These are phyloP conservation scores for Xylaria sp. DNA, from an alignment of 2,329 filamentous ascomycete genomes.

Conservation along the genomic window DNA sequence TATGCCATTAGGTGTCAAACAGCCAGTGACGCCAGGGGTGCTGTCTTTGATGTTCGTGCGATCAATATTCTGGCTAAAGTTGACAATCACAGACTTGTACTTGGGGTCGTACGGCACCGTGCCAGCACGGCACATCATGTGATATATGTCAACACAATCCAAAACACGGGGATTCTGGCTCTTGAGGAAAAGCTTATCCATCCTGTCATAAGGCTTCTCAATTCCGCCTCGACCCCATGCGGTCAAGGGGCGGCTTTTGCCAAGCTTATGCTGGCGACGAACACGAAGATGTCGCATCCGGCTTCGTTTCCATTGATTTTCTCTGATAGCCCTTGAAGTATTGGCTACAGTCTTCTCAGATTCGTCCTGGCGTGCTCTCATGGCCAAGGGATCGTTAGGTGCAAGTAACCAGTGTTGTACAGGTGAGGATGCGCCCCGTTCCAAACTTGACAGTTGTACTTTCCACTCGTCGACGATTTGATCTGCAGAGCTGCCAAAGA, in stretches of 20 bases:
- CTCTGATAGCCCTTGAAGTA: conserved; percentile 44
- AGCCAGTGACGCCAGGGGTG: conserved; percentile 69
- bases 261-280: conserved; percentile 62
- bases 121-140: conserved; percentile 58
- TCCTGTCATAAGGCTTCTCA: conserved; percentile 47
- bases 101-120: conserved; percentile 57
- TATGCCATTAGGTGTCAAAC: conserved; percentile 74
- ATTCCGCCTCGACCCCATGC: conserved; percentile 67
- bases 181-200: conserved; percentile 52
- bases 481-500: conserved; percentile 44
- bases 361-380: conserved; percentile 61
- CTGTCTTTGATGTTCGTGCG: conserved; percentile 58
- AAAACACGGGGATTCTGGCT: conserved; percentile 68
- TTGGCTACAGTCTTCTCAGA: conserved; percentile 50
- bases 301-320: conserved; percentile 65
- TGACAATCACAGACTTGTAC: conserved; percentile 61
- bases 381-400: conserved; percentile 64
- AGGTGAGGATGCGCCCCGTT: conserved; percentile 69
- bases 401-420: conserved; percentile 70
- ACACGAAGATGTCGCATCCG: conserved; percentile 68
- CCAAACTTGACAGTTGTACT: conserved; percentile 57
- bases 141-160: conserved; percentile 74
- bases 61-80: conserved; percentile 80
- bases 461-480: conserved; percentile 56
- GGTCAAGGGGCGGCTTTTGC: conserved; percentile 67